Base-by-base conservation (phyloP, 2,329 filamentous ascomycete species). In the Epichloe amarillans region DNA sequence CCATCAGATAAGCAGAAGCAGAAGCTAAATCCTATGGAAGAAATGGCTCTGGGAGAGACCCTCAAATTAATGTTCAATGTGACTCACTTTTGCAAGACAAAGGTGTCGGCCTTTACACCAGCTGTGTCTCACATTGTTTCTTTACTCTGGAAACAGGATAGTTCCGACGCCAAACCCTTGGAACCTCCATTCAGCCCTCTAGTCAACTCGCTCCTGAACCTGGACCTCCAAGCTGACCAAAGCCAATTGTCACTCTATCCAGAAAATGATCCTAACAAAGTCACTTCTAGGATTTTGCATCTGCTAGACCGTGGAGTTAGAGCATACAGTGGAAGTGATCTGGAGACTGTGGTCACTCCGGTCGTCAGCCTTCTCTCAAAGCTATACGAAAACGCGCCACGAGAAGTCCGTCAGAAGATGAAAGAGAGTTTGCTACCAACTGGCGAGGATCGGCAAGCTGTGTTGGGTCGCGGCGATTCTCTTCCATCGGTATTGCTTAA, bases 21-120 rank as follows among this genome's bases (percentile, higher is more conserved):
- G 23, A 62, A 60, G 11, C 56, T 56, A 12, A 69, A 79, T 41
- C 76, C 78, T 0, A 86, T 90, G 75, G 81, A 85, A 56, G 81
- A 85, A 52, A 81, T 91, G 79, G 88, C 90, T 0, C 73, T 97
- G 38, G 75, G 75, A 8, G 91, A 97, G 65, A 91, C 86, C 0
- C 71, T 93, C 47, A 96, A 95, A 62, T 74, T 97, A 40, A 69
- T 95, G 48, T 97, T 94, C 73, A 96, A 96, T 65, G 74, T 95
- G 49, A 86, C 85, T 2, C 83, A 90, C 59, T 82, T 83, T 60
- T 84, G 83, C 57, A 79, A 82, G 4, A 74, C 82, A 41, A 73
- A 83, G 26, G 67, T 70, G 4, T 64, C 71, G 0, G 68, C 72
- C 0, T 94, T 96, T 61, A 80, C 80, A 1, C 70, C 77, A 21